Evolutionary conservation across 768 basidiomycete genomes (phyloP).

Genomic region (Leccinum subtestaceum): DNA sequence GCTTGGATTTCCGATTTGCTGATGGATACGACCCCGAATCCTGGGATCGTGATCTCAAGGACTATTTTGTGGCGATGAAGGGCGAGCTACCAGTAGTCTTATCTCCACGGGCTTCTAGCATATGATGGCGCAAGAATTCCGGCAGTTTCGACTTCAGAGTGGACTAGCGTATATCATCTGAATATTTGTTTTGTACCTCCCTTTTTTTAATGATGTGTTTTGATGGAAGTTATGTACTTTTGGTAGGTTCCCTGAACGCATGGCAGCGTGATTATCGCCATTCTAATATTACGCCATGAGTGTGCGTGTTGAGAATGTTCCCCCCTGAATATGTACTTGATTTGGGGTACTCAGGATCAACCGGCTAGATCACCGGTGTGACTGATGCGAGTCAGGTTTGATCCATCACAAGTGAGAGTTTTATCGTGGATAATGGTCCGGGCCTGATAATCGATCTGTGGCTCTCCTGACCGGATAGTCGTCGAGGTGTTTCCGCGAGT

Average conservation of each 20-base stretch:
- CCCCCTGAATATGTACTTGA: conserved; percentile 10
- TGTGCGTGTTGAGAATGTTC: not conserved
- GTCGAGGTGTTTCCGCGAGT: conserved; percentile 25
- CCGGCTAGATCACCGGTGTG: not conserved
- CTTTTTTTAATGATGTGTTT: conserved; percentile 13
- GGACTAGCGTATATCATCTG: conserved; percentile 27
- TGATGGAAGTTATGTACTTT: conserved; percentile 16
- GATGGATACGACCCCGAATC: conserved; percentile 34
- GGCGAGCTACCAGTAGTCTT: conserved; percentile 35
- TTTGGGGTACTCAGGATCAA: conserved; percentile 1
- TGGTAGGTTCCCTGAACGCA: conserved; percentile 11
- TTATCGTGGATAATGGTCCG: not conserved
- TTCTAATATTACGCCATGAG: conserved; percentile 4
- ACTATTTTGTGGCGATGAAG: conserved; percentile 38
- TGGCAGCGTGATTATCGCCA: conserved; percentile 4
- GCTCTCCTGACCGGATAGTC: conserved; percentile 2
- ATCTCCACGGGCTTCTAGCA: conserved; percentile 29
- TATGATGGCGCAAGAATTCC: conserved; percentile 15
- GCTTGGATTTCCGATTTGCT: conserved; percentile 39
- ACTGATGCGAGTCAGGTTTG: conserved; percentile 3
- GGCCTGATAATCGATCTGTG: not conserved
- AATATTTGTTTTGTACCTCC: conserved; percentile 17
- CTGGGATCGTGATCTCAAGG: conserved; percentile 37
- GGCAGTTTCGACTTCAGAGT: conserved; percentile 12
- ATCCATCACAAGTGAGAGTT: not conserved